These are phyloP conservation scores for Citrus sinensis DNA, from an alignment of 345 rosid genomes.

Conservation along the genomic window DNA sequence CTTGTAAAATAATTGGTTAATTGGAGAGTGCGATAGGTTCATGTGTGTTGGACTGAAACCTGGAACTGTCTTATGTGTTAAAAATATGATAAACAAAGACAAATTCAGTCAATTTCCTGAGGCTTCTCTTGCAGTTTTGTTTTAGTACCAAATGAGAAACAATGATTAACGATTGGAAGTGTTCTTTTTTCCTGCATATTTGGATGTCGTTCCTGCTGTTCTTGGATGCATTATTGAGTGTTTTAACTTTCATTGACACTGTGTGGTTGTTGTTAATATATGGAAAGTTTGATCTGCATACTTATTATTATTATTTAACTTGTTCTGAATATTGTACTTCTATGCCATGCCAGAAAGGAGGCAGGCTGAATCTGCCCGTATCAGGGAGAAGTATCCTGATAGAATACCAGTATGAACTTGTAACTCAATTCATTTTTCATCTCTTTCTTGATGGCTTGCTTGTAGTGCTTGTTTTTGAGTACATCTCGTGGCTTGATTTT, in stretches of 20 bases:
- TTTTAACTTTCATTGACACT: not conserved
- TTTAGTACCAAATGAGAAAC: not conserved
- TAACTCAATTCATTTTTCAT: not conserved
- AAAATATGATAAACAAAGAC: not conserved
- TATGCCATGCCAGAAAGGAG: conserved; percentile 47
- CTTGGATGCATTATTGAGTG: not conserved
- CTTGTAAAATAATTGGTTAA: not conserved
- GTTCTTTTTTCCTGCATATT: not conserved
- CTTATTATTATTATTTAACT: not conserved
- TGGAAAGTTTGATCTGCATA: not conserved
- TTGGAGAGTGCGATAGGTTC: not conserved
- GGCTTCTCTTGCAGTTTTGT: not conserved
- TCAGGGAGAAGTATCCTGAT: conserved; percentile 73
- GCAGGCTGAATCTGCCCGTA: conserved; percentile 64
- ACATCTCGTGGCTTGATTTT: not conserved
- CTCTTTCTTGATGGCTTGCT: not conserved
- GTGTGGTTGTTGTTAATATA: not conserved
- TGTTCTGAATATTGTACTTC: not conserved
- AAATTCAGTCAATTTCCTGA: not conserved
- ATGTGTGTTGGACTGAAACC: not conserved
- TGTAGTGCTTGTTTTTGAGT: not conserved
- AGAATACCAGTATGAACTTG: conserved; percentile 55
- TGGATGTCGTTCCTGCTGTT: not conserved
- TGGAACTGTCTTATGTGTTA: not conserved
- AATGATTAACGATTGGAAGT: not conserved